Evolutionary conservation across 2,329 filamentous ascomycete species (phyloP).

Genomic region (Pseudogymnoascus sp.): DNA sequence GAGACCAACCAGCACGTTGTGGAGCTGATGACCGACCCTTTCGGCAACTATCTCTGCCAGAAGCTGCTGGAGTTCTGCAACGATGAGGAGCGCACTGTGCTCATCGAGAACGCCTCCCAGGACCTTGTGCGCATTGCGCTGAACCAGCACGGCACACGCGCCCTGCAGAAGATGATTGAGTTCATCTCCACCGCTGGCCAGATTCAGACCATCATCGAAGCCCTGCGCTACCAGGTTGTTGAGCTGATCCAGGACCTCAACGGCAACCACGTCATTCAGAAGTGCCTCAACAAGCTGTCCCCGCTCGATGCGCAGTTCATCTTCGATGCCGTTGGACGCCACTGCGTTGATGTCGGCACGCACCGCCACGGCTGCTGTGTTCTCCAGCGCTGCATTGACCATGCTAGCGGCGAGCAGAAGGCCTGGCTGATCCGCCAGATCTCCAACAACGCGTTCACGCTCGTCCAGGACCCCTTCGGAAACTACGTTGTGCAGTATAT

Average conservation of each 20-base stretch:
- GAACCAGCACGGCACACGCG: constrained; percentile 94
- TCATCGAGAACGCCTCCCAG: constrained; percentile 83
- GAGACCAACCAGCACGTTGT: constrained; percentile 92
- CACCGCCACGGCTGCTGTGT: constrained; percentile 98
- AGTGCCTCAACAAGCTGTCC: constrained; percentile 91
- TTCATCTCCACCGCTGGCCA: constrained; percentile 82
- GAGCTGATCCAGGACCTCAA: constrained; percentile 95
- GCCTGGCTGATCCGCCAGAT: constrained; percentile 79
- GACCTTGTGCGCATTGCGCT: constrained; percentile 89
- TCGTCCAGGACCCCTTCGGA: constrained; percentile 95
- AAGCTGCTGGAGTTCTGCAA: constrained; percentile 94
- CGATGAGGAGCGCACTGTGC: constrained; percentile 85
- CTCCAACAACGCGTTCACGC: constrained; percentile 75
- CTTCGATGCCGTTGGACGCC: constrained; percentile 81
- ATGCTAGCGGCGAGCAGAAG: constrained; percentile 86
- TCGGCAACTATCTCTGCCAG: constrained; percentile 98
- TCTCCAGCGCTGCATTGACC: constrained; percentile 95
- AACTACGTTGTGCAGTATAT: constrained; percentile 99
- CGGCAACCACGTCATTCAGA: constrained; percentile 98
- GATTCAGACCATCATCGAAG: constrained; percentile 78
- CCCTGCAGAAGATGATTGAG: constrained; percentile 99
- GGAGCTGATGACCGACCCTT: constrained; percentile 97
- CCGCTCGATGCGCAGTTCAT: constrained; percentile 88
- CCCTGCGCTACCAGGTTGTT: constrained; percentile 77
- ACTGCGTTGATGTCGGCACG: constrained; percentile 87